Evolutionary conservation across 1,284 basidiomycete species (phyloP).

Genomic region (Waitea zeae): DNA sequence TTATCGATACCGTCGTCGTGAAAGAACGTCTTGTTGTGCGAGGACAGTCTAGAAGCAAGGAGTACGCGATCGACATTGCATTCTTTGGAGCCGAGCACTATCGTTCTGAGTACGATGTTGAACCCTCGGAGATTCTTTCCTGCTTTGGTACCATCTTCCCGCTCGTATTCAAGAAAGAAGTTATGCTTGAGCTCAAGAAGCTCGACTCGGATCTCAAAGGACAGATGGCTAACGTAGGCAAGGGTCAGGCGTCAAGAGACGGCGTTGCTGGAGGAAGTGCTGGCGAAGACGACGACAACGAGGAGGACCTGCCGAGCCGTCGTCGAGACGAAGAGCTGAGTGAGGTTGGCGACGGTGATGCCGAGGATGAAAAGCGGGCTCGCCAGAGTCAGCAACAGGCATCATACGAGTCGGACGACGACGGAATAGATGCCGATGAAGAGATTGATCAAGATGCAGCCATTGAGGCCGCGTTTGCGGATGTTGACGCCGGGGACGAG

Average conservation of each 20-base stretch:
- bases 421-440: conserved; percentile 30
- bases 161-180: conserved; percentile 73
- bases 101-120: conserved; percentile 70
- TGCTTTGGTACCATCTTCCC: conserved; percentile 71
- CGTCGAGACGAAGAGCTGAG: conserved; percentile 32
- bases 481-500: conserved; percentile 21
- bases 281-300: conserved; percentile 27
- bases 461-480: conserved; percentile 54
- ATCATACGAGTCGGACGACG: conserved; percentile 57
- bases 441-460: conserved; percentile 35
- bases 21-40: conserved; percentile 64
- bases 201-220: conserved; percentile 67
- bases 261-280: conserved; percentile 21
- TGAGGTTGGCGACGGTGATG: conserved; percentile 68
- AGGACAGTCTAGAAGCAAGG: conserved; percentile 55
- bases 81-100: conserved; percentile 89
- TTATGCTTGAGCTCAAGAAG: conserved; percentile 76
- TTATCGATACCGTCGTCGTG: conserved; percentile 77
- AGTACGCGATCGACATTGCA: conserved; percentile 69
- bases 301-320: conserved; percentile 23
- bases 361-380: conserved; percentile 54
- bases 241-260: conserved; percentile 43
- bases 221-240: conserved; percentile 73
- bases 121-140: conserved; percentile 56
- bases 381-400: conserved; percentile 50